Base-by-base conservation (phyloP, 2,329 filamentous ascomycete species). In the Pseudogymnoascus sp. region DNA sequence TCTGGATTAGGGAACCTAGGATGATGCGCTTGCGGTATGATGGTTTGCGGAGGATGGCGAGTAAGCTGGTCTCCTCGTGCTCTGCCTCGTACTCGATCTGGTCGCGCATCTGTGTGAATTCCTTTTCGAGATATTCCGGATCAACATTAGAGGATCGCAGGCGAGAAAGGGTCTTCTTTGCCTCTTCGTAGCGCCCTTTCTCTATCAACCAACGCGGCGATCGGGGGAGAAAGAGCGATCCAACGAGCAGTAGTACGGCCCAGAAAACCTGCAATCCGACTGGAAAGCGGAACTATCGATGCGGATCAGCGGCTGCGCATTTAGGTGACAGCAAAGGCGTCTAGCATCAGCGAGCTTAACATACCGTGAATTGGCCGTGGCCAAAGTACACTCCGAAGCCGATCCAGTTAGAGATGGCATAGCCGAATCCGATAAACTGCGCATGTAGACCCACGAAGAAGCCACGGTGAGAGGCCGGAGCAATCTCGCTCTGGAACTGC, bases 371-470 rank as follows among this genome's bases (percentile, higher is more conserved):
- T 35, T 35, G 33, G 33, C 33, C 33, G 8, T 35, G 33, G 6
- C 33, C 33, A 11, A 35, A 35, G 33, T 35, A 35, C 33, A 35
- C 33, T 35, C 33, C 33, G 8, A 35, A 35, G 33, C 63, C 63
- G 50, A 64, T 36, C 63, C 63, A 64, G 30, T 61, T 59, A 9
- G 63, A 61, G 37, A 62, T 8, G 6, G 63, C 63, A 57, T 61
- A 64, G 18, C 63, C 63, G 14, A 61, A 36, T 22, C 62, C 62
- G 18, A 64, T 64, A 38, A 36, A 36, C 11, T 61, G 62, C 14
- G 58, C 58, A 18, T 64, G 63, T 6, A 61, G 61, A 35, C 63
- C 63, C 18, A 61, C 58, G 61, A 64, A 62, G 50, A 64, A 59
- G 16, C 62, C 62, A 7, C 63, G 59, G 22, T 57, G 63, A 33